Evolutionary conservation across 192 early-diverging fungal species (phyloP).

Genomic region (Backusella westeae): DNA sequence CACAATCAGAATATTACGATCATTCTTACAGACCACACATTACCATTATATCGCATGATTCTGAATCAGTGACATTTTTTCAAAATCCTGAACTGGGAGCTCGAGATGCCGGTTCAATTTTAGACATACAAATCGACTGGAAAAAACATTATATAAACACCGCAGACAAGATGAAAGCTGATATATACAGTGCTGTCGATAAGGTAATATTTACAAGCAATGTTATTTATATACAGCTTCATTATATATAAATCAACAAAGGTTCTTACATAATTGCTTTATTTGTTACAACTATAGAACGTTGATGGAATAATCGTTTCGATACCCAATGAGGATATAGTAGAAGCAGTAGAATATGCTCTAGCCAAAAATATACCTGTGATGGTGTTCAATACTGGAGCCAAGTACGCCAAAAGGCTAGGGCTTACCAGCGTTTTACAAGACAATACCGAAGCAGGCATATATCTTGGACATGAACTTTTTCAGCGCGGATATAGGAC

Average conservation of each 20-base stretch:
- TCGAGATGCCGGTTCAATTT: constrained; percentile 13
- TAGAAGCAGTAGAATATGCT: constrained; percentile 13
- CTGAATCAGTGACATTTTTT: constrained; percentile 8
- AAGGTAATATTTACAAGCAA: neutral
- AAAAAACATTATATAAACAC: neutral
- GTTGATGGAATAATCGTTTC: constrained; percentile 24
- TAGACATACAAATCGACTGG: constrained; percentile 17
- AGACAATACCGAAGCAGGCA: constrained; percentile 2
- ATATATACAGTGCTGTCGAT: constrained; percentile 12
- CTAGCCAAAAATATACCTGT: constrained; percentile 4
- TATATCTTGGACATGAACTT: neutral
- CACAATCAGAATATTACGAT: constrained; percentile 1
- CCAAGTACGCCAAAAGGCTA: neutral
- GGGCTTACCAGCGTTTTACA: constrained; percentile 16
- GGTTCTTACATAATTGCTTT: neutral
- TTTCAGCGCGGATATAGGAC: neutral
- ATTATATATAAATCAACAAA: neutral
- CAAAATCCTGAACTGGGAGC: constrained; percentile 23
- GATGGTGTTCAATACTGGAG: constrained; percentile 18
- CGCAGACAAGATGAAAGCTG: neutral
- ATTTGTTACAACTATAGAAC: neutral
- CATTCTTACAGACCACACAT: constrained; percentile 5
- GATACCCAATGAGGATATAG: constrained; percentile 6
- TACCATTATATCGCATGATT: constrained; percentile 17
- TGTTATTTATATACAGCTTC: neutral